These are phyloP conservation scores for Camellia lanceoleosa DNA, from an alignment of 148 eudicot species.

Conservation along the genomic window DNA sequence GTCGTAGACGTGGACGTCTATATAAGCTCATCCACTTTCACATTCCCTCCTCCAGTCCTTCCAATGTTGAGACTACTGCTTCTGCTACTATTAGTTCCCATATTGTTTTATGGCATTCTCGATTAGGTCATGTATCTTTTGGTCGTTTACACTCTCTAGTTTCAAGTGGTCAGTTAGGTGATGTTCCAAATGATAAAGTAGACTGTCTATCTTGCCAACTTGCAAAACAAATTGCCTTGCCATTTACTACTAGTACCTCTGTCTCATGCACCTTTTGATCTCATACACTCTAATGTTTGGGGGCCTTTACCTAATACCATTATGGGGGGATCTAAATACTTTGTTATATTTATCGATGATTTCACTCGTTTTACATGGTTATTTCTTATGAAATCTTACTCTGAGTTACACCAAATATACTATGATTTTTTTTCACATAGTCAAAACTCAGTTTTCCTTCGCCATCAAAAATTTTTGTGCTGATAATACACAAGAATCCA, in stretches of 20 bases:
- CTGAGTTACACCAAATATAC: background rate
- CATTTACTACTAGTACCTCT: background rate
- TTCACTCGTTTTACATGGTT: conserved; percentile 11
- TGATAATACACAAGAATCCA: conserved; percentile 15
- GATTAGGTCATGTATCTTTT: conserved; percentile 6
- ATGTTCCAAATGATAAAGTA: background rate
- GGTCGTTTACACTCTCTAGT: background rate
- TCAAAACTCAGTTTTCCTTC: conserved; percentile 10
- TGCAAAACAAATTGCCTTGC: conserved; percentile 5
- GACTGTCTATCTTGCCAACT: conserved; percentile 1
- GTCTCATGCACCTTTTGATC: conserved; percentile 17
- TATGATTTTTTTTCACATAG: background rate
- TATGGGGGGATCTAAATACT: conserved; percentile 8
- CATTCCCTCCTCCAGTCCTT: background rate
- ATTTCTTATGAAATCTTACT: background rate
- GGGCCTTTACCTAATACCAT: background rate
- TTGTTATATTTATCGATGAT: conserved; percentile 18
- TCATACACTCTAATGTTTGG: conserved; percentile 13
- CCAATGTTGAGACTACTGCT: too few relatives aligned
- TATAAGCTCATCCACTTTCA: background rate
- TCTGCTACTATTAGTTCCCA: background rate
- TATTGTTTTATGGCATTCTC: conserved; percentile 10
- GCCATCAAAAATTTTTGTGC: background rate
- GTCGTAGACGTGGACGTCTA: conserved; percentile 9
- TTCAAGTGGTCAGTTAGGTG: background rate